Evolutionary conservation across 306 rosid species (phyloP).

Genomic region (Acmispon strigosus): DNA sequence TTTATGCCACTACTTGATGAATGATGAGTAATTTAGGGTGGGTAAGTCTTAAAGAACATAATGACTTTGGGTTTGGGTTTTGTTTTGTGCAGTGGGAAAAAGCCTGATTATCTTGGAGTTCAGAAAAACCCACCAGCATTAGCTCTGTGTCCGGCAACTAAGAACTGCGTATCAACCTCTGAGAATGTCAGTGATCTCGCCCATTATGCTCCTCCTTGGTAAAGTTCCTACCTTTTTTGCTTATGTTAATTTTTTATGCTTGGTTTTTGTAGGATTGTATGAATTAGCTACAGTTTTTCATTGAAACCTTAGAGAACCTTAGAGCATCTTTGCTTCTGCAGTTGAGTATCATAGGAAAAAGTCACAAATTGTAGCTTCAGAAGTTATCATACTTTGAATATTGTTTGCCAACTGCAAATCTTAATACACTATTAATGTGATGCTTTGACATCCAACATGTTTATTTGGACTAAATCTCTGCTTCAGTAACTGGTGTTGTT

Average conservation of each 20-base stretch:
- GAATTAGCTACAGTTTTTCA: neutral
- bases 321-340: no score
- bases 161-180: slow-evolving; percentile 83
- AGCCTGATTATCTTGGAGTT: slow-evolving; percentile 88
- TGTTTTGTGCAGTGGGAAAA: slow-evolving; percentile 62
- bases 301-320: no score
- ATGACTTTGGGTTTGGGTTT: neutral
- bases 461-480: neutral
- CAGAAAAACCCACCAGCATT: slow-evolving; percentile 70
- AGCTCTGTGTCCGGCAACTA: slow-evolving; percentile 94
- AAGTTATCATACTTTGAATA: no score
- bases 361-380: no score
- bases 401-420: no score
- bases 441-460: neutral
- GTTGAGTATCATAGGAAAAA: no score
- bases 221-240: neutral
- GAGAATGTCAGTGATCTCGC: slow-evolving; percentile 62
- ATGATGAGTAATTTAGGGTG: neutral
- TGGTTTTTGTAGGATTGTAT: neutral
- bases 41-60: no score
- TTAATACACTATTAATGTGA: neutral
- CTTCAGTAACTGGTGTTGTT: neutral
- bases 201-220: slow-evolving; percentile 98
- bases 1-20: neutral
- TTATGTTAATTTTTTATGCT: neutral